phyloP scores from a whole-genome alignment of 1,139 yeast genomes.

The Schwanniomyces etchellsii region DNA sequence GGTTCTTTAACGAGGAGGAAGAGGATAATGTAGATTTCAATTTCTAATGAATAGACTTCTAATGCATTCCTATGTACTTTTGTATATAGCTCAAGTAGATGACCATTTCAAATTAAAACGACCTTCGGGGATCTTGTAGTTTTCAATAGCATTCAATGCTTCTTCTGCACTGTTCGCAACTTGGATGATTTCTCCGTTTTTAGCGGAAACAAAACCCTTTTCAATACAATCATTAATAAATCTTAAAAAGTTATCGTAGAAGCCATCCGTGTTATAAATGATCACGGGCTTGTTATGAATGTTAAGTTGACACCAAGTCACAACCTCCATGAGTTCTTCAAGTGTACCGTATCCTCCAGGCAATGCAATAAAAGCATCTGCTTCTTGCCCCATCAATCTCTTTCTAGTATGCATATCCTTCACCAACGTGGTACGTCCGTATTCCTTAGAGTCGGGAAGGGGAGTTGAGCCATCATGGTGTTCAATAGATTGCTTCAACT shows the following conservation, averaged over 20 bases:
- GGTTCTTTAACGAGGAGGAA: slow-evolving; percentile 60
- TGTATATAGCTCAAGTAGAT: slow-evolving; percentile 15
- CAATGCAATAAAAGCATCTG: slow-evolving; percentile 83
- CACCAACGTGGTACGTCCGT: slow-evolving; percentile 78
- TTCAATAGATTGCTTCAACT: slow-evolving; percentile 39
- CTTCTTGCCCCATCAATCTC: slow-evolving; percentile 78
- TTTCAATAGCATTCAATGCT: slow-evolving; percentile 55
- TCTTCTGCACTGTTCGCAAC: slow-evolving; percentile 67
- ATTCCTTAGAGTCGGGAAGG: slow-evolving; percentile 51
- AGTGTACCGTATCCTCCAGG: slow-evolving; percentile 93
- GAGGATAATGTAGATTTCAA: slow-evolving; percentile 51
- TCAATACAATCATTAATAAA: slow-evolving; percentile 54
- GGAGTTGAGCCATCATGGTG: slow-evolving; percentile 61
- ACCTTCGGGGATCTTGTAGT: slow-evolving; percentile 67
- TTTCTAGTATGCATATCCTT: slow-evolving; percentile 90
- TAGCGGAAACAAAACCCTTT: slow-evolving; percentile 62
- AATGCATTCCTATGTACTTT: slow-evolving; percentile 2
- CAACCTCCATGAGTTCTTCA: slow-evolving; percentile 86
- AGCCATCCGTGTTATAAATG: slow-evolving; percentile 72
- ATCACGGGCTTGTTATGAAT: slow-evolving; percentile 81
- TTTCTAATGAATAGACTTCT: slow-evolving; percentile 16
- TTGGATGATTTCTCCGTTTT: slow-evolving; percentile 62
- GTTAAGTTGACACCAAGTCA: slow-evolving; percentile 83
- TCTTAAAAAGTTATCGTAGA: slow-evolving; percentile 62
- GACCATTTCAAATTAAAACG: slow-evolving; percentile 73